Evolutionary conservation across 2,329 filamentous ascomycete genomes (phyloP).

Genomic region (Tolypocladium inflatum): DNA sequence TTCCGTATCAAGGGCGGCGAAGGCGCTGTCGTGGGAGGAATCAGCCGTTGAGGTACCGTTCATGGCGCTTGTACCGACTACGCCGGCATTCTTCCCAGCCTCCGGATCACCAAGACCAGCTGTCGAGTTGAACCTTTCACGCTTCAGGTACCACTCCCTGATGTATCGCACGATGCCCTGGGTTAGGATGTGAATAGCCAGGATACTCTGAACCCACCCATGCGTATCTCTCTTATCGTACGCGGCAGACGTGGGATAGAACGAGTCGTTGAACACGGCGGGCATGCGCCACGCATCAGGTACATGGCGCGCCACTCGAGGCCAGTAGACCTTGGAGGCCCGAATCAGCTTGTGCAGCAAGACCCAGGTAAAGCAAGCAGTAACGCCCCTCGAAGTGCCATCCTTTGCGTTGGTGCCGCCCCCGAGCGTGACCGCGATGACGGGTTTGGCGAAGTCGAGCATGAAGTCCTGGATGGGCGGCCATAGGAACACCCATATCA

Average conservation of each 20-base stretch:
- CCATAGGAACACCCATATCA: slow-evolving; percentile 84
- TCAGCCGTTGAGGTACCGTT: background rate
- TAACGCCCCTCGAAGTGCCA: slow-evolving; percentile 60
- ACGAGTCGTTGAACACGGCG: slow-evolving; percentile 34
- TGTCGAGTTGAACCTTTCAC: slow-evolving; percentile 45
- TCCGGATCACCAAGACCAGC: slow-evolving; percentile 51
- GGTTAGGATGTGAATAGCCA: slow-evolving; percentile 67
- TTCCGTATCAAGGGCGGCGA: slow-evolving; percentile 45
- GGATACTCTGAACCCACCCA: slow-evolving; percentile 56
- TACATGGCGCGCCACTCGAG: slow-evolving; percentile 34
- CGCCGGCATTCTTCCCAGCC: slow-evolving; percentile 37
- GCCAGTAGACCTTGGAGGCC: slow-evolving; percentile 39
- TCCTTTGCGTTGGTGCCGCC: slow-evolving; percentile 64
- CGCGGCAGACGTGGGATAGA: slow-evolving; percentile 27
- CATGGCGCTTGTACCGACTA: background rate
- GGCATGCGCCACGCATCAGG: slow-evolving; percentile 37
- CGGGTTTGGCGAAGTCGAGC: slow-evolving; percentile 82
- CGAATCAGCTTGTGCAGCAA: slow-evolving; percentile 42
- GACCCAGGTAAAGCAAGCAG: slow-evolving; percentile 63
- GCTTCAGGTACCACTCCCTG: slow-evolving; percentile 55
- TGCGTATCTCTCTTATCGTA: slow-evolving; percentile 52
- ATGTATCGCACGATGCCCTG: slow-evolving; percentile 65
- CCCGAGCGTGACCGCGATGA: slow-evolving; percentile 84
- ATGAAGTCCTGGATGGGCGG: slow-evolving; percentile 79
- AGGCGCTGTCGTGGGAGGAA: slow-evolving; percentile 22